A percentile compares a stretch with the other conserved stretches of the same genome.
These are phyloP conservation scores for Solanum chiquidenum DNA, from an alignment of 257 asterid species.

Conservation along the genomic window DNA sequence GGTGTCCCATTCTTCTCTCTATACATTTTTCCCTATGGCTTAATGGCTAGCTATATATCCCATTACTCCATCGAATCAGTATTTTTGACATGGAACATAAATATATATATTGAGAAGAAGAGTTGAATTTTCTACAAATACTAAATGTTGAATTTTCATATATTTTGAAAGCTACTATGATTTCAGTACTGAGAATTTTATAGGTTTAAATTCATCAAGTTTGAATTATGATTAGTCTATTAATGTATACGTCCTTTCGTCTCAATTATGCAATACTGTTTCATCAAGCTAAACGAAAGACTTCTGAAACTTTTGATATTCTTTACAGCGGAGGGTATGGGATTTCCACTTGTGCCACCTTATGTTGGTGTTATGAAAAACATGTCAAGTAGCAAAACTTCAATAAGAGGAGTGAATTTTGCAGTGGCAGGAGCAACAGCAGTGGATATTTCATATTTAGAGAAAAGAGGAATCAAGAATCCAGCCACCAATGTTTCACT, in stretches of 20 bases:
- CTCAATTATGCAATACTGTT: neutral
- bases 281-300: neutral
- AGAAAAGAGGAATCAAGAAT: neutral
- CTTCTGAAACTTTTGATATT: neutral
- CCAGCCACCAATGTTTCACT: neutral
- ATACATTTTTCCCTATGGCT: neutral
- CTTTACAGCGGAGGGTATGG: conserved; percentile 6
- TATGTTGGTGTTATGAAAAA: neutral
- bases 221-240: neutral
- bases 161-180: neutral
- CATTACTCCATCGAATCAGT: neutral
- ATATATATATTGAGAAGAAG: neutral
- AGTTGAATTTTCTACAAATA: neutral
- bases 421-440: conserved; percentile 8
- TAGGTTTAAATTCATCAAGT: neutral
- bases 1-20: neutral
- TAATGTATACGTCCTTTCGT: neutral
- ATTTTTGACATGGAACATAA: neutral
- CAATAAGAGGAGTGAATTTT: conserved; percentile 12
- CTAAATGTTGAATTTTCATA: neutral
- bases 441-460: neutral
- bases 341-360: conserved; percentile 8
- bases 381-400: neutral
- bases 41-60: neutral
- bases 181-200: neutral